phyloP scores from a whole-genome alignment of 129 eudicot species.

The Erigeron canadensis region DNA sequence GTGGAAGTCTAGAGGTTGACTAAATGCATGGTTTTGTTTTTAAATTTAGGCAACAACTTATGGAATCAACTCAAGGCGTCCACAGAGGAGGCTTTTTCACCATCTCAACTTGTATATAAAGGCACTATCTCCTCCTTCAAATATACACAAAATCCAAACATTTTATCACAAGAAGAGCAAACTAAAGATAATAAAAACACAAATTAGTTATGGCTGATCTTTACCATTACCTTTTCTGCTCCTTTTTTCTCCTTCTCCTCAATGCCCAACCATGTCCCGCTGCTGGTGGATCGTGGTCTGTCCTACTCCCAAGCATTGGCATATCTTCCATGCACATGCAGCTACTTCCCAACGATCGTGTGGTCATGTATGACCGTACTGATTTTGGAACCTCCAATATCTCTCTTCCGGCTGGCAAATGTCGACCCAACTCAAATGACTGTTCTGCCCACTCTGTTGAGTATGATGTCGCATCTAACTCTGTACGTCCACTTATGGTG shows the following conservation, averaged over 20 bases:
- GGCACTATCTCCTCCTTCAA: not conserved
- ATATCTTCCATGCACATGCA: constrained; percentile 90
- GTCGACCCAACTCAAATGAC: constrained; percentile 49
- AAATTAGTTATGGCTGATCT: constrained; percentile 1
- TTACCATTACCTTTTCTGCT: not conserved
- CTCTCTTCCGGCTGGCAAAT: constrained; percentile 48
- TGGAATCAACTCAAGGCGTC: not conserved
- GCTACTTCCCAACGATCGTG: constrained; percentile 58
- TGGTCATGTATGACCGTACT: constrained; percentile 66
- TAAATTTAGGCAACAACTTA: not conserved
- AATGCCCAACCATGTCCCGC: constrained; percentile 13
- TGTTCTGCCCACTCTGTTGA: constrained; percentile 89
- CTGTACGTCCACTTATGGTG: constrained; percentile 65
- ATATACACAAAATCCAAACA: not conserved
- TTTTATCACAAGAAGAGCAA: too few relatives aligned
- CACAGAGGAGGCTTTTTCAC: not conserved
- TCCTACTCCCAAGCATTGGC: constrained; percentile 47
- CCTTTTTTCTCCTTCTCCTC: not conserved
- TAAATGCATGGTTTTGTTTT: not conserved
- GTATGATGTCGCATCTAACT: constrained; percentile 50
- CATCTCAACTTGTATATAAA: not conserved
- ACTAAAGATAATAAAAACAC: not conserved
- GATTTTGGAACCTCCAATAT: constrained; percentile 67
- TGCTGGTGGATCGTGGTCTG: constrained; percentile 20
- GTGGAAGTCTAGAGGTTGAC: constrained; percentile 4